These are phyloP conservation scores for Fusarium napiforme DNA, from an alignment of 2,329 filamentous ascomycete species.

Conservation along the genomic window DNA sequence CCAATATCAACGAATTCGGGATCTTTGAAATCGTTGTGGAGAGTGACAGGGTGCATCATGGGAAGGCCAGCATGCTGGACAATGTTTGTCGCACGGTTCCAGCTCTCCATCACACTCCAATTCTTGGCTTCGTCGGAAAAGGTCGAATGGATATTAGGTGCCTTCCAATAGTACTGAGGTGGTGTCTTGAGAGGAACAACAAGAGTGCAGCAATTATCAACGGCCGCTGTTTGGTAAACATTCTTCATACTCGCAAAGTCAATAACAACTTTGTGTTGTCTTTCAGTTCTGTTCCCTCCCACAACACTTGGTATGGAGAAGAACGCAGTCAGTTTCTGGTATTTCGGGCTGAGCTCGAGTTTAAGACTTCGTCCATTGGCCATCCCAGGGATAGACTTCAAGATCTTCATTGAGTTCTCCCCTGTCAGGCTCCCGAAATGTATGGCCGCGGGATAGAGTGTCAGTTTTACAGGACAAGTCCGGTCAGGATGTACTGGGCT, in stretches of 20 bases:
- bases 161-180: constrained; percentile 59
- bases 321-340: constrained; percentile 45
- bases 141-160: constrained; percentile 46
- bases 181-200: constrained; percentile 62
- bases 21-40: constrained; percentile 51
- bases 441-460: constrained; percentile 58
- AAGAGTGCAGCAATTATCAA: constrained; percentile 51
- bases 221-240: constrained; percentile 49
- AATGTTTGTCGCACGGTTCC: constrained; percentile 62
- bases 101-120: constrained; percentile 58
- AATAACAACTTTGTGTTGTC: constrained; percentile 56
- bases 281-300: constrained; percentile 15
- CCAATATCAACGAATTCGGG: constrained; percentile 61
- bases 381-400: constrained; percentile 54
- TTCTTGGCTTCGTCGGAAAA: constrained; percentile 45
- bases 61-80: constrained; percentile 49
- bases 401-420: constrained; percentile 66
- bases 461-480: constrained; percentile 51
- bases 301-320: constrained; percentile 44
- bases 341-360: constrained; percentile 47
- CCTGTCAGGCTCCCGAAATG: constrained; percentile 71
- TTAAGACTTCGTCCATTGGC: constrained; percentile 30
- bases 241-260: constrained; percentile 59
- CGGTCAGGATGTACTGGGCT: constrained; percentile 35
- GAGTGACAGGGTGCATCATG: constrained; percentile 51